Conservation (phyloP, 2,329 filamentous ascomycete species). For the Trichophyton schoenleinii region DNA sequence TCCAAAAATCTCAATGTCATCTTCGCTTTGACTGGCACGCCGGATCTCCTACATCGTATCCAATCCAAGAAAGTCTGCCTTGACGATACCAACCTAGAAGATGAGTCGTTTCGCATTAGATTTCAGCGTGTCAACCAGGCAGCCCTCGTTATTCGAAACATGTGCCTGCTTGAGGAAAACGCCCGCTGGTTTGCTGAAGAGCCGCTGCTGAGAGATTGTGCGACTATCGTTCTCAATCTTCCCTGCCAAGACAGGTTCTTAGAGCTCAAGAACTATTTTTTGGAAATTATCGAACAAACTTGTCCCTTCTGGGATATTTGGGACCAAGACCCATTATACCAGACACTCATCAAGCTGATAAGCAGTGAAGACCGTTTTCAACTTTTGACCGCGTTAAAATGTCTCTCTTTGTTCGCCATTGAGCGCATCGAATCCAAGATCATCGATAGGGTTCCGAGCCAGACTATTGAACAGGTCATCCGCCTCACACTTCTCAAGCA, state of each 20-base stretch:
- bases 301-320: slow-evolving; percentile 67
- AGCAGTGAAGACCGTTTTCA: slow-evolving; percentile 63
- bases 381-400: slow-evolving; percentile 66
- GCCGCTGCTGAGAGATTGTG: slow-evolving; percentile 59
- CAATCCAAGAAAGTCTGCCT: slow-evolving; percentile 47
- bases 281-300: slow-evolving; percentile 84
- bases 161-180: slow-evolving; percentile 88
- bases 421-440: slow-evolving; percentile 68
- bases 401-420: slow-evolving; percentile 78
- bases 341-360: slow-evolving; percentile 49
- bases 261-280: slow-evolving; percentile 78
- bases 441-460: slow-evolving; percentile 55
- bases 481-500: slow-evolving; percentile 36
- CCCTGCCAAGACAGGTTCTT: slow-evolving; percentile 57
- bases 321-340: slow-evolving; percentile 65
- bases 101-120: slow-evolving; percentile 55
- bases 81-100: slow-evolving; percentile 55
- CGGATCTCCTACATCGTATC: slow-evolving; percentile 61
- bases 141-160: slow-evolving; percentile 78
- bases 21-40: slow-evolving; percentile 55
- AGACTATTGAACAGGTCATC: slow-evolving; percentile 45
- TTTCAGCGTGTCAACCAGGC: slow-evolving; percentile 75
- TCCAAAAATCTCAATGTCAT: slow-evolving; percentile 39
- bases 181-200: slow-evolving; percentile 60
- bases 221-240: slow-evolving; percentile 70